Percentiles rank a stretch among this genome's conserved stretches.
These are phyloP conservation scores for Phytophthora pini DNA, from an alignment of 352 stramenopile species.

Conservation along the genomic window DNA sequence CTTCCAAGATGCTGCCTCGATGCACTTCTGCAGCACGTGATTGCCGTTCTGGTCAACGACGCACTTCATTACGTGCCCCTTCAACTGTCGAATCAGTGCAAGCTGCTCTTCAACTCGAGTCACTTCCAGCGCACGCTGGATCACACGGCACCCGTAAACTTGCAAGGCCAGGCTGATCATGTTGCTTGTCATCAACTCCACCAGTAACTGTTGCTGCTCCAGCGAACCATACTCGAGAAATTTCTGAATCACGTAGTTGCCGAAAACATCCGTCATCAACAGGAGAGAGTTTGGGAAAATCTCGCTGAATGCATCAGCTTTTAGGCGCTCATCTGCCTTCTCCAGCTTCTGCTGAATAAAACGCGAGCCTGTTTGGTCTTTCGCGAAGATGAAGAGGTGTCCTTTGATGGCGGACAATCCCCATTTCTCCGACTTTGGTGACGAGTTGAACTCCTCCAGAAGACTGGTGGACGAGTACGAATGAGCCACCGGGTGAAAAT, in stretches of 20 bases:
- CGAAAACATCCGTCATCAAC: slow-evolving; percentile 96
- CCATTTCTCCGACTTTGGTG: slow-evolving; percentile 82
- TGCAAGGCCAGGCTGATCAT: slow-evolving; percentile 96
- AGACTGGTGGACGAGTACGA: slow-evolving; percentile 77
- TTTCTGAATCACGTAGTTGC: slow-evolving; percentile 99
- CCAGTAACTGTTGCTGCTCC: slow-evolving; percentile 88
- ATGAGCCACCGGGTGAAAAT: slow-evolving; percentile 62
- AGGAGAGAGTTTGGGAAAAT: slow-evolving; percentile 80
- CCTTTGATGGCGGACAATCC: slow-evolving; percentile 82
- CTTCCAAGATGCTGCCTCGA: slow-evolving; percentile 89
- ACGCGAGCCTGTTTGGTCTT: slow-evolving; percentile 84
- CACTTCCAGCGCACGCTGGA: slow-evolving; percentile 94
- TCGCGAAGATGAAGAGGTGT: slow-evolving; percentile 86
- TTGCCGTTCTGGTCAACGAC: slow-evolving; percentile 99
- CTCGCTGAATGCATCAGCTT: slow-evolving; percentile 82
- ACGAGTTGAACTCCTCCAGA: slow-evolving; percentile 82
- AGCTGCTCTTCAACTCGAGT: slow-evolving; percentile 79
- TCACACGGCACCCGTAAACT: slow-evolving; percentile 97
- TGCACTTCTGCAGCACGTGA: slow-evolving; percentile 99
- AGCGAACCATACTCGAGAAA: slow-evolving; percentile 94
- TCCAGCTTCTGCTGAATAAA: slow-evolving; percentile 92
- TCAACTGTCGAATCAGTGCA: slow-evolving; percentile 78
- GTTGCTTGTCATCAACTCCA: slow-evolving; percentile 91
- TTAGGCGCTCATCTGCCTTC: slow-evolving; percentile 75
- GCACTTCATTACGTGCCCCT: slow-evolving; percentile 90